Evolutionary conservation across 1,284 basidiomycete species (phyloP).

Genomic region (Ganoderma resinaceum): DNA sequence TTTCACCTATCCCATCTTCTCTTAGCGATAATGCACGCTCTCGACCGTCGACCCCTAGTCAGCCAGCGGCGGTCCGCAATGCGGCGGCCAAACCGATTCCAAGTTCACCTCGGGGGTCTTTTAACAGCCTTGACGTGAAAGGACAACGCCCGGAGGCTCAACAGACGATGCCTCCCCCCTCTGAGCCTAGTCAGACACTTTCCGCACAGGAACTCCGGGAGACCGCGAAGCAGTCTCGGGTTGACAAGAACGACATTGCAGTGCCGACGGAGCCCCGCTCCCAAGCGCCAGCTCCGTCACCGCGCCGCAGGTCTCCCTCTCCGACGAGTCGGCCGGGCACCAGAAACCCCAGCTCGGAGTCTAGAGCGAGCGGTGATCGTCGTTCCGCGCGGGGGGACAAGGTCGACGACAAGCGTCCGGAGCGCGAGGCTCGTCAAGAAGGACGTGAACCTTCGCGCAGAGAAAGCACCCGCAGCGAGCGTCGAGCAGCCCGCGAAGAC

Average conservation of each 20-base stretch:
- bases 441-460: slow-evolving; percentile 48
- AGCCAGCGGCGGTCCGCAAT: slow-evolving; percentile 28
- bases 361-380: slow-evolving; percentile 72
- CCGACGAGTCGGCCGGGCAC: slow-evolving; percentile 72
- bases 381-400: slow-evolving; percentile 58
- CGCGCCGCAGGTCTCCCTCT: slow-evolving; percentile 69
- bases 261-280: slow-evolving; percentile 45
- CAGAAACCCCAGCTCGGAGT: slow-evolving; percentile 74
- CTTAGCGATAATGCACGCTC: slow-evolving; percentile 31
- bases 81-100: slow-evolving; percentile 46
- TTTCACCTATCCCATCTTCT: slow-evolving; percentile 17
- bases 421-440: slow-evolving; percentile 55
- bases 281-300: slow-evolving; percentile 57
- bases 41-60: slow-evolving; percentile 37
- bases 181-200: slow-evolving; percentile 77
- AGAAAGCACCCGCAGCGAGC: slow-evolving; percentile 35
- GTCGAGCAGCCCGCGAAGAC: slow-evolving; percentile 42
- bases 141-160: slow-evolving; percentile 40
- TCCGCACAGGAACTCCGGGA: slow-evolving; percentile 84
- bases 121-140: slow-evolving; percentile 37
- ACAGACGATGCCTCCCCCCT: slow-evolving; percentile 78
- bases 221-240: slow-evolving; percentile 68
- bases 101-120: slow-evolving; percentile 47
- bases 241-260: slow-evolving; percentile 31
- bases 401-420: slow-evolving; percentile 58